phyloP scores from a whole-genome alignment of 2,329 filamentous ascomycete genomes.

The Trichoderma brevicompactum region DNA sequence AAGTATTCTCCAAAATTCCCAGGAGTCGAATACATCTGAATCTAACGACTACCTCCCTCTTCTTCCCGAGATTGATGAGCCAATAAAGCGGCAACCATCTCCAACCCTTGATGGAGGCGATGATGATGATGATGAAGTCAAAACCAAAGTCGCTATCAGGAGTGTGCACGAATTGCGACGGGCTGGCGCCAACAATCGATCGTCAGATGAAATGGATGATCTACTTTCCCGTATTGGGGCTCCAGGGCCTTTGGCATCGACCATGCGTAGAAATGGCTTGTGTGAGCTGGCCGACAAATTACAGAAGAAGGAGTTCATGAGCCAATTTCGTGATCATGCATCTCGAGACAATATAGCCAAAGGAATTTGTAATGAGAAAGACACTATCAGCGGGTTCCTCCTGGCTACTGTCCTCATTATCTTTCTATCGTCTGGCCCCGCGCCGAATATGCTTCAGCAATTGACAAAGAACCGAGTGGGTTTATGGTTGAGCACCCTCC shows the following conservation, averaged over 20 bases:
- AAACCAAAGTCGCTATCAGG: slow-evolving; percentile 57
- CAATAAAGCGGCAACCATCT: slow-evolving; percentile 34
- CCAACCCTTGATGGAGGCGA: slow-evolving; percentile 37
- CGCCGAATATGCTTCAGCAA: slow-evolving; percentile 62
- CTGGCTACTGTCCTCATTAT: slow-evolving; percentile 66
- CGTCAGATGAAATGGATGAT: slow-evolving; percentile 68
- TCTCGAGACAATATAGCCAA: slow-evolving; percentile 71
- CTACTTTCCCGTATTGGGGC: slow-evolving; percentile 63
- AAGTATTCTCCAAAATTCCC: slow-evolving; percentile 38
- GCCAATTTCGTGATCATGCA: slow-evolving; percentile 74
- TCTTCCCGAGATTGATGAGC: slow-evolving; percentile 33
- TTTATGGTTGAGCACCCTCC: slow-evolving; percentile 58
- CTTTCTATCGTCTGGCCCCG: slow-evolving; percentile 64
- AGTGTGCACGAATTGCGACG: slow-evolving; percentile 69
- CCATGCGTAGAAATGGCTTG: slow-evolving; percentile 61
- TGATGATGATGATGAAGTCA: slow-evolving; percentile 49
- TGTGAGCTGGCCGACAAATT: slow-evolving; percentile 64
- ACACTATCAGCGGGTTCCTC: slow-evolving; percentile 65
- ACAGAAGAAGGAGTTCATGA: slow-evolving; percentile 64
- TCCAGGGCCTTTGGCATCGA: slow-evolving; percentile 52
- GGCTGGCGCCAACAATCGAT: slow-evolving; percentile 68
- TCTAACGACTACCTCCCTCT: slow-evolving; percentile 20
- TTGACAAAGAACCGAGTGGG: slow-evolving; percentile 60
- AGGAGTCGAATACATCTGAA: slow-evolving; percentile 35
- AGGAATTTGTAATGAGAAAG: slow-evolving; percentile 61